Percentiles rank a stretch among this genome's conserved stretches.
These are phyloP conservation scores for Pleurotus citrinopileatus DNA, from an alignment of 768 basidiomycete species.

Conservation along the genomic window DNA sequence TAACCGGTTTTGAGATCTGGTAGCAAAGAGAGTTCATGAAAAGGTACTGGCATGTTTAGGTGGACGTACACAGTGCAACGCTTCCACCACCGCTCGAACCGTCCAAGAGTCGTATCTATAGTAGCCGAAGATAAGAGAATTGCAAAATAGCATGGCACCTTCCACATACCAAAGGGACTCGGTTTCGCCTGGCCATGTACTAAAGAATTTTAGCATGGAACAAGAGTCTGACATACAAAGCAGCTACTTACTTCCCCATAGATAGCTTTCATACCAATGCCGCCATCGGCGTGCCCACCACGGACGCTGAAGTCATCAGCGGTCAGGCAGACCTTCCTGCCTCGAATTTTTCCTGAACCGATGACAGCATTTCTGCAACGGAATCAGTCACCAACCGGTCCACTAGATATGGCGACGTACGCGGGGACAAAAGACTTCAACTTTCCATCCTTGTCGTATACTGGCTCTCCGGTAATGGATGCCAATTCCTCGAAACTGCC, in stretches of 20 bases:
- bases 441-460: conserved; percentile 24
- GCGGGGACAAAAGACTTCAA: conserved; percentile 33
- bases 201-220: conserved; percentile 10
- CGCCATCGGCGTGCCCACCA: conserved; percentile 41
- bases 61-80: conserved; percentile 31
- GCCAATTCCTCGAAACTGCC: conserved; percentile 34
- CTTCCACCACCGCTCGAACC: conserved; percentile 42
- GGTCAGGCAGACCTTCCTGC: conserved; percentile 34
- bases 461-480: conserved; percentile 33
- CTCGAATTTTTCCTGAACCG: conserved; percentile 31
- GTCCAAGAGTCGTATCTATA: conserved; percentile 35
- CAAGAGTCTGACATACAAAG: neutral
- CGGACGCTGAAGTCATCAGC: conserved; percentile 42
- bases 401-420: conserved; percentile 24
- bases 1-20: conserved; percentile 34
- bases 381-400: neutral
- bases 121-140: neutral
- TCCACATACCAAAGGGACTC: conserved; percentile 31
- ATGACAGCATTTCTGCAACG: conserved; percentile 31
- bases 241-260: conserved; percentile 32
- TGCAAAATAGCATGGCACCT: neutral
- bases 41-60: neutral
- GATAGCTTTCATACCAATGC: conserved; percentile 33
- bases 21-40: neutral
- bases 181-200: conserved; percentile 30